Percentiles rank a stretch among this genome's conserved stretches.
Evolutionary conservation across 257 asterid species (phyloP).

Genomic region (Leptodermis oblonga): DNA sequence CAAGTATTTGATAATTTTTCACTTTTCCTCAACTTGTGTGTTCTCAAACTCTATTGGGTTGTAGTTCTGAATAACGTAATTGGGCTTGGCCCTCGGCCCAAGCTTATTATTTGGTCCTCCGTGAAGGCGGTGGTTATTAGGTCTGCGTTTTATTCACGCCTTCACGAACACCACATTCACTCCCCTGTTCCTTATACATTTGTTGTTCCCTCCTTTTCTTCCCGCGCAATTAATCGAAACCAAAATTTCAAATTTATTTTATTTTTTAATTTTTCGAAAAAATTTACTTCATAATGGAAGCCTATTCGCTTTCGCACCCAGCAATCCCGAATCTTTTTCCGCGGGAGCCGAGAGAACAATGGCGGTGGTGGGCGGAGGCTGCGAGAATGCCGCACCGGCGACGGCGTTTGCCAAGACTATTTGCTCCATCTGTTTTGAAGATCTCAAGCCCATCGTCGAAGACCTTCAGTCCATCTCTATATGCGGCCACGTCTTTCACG

Average conservation of each 20-base stretch:
- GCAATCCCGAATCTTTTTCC: neutral
- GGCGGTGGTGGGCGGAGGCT: constrained; percentile 50
- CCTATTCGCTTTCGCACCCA: neutral
- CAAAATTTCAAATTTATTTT: neutral
- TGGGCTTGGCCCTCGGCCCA: too few relatives aligned
- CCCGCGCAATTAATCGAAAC: constrained; percentile 8
- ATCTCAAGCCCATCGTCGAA: constrained; percentile 80
- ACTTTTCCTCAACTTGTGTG: too few relatives aligned
- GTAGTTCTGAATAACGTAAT: too few relatives aligned
- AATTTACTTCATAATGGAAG: neutral
- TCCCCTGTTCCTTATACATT: neutral
- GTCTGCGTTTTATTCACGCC: neutral
- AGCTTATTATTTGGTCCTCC: too few relatives aligned
- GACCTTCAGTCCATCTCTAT: constrained; percentile 83
- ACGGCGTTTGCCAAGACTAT: constrained; percentile 66
- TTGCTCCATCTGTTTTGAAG: constrained; percentile 91
- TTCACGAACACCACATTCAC: neutral
- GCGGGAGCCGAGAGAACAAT: constrained; percentile 19
- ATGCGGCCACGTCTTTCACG: constrained; percentile 98
- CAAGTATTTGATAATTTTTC: too few relatives aligned
- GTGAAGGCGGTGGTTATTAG: too few relatives aligned
- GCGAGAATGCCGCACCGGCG: constrained; percentile 13
- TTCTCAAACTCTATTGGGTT: too few relatives aligned
- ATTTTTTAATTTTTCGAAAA: too few relatives aligned
- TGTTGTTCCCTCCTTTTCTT: neutral